A percentile compares a stretch with the other conserved stretches of the same genome.
These are phyloP conservation scores for Phaeosphaeria sp. DNA, from an alignment of 2,329 filamentous ascomycete species.

Conservation along the genomic window DNA sequence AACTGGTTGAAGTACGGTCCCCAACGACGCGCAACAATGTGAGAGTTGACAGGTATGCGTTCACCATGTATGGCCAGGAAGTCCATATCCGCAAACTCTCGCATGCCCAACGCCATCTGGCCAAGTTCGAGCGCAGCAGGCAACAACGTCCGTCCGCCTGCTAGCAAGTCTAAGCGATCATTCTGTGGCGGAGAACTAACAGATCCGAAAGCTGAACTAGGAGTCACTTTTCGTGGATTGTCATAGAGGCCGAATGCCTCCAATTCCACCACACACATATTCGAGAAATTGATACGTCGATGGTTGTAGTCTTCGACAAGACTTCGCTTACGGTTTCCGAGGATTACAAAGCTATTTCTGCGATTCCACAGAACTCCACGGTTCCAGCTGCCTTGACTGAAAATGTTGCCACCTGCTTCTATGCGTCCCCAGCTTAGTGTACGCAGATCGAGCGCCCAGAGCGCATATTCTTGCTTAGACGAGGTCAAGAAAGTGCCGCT, in stretches of 20 bases:
- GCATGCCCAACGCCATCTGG: slow-evolving; percentile 76
- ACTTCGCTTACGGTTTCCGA: slow-evolving; percentile 91
- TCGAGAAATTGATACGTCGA: slow-evolving; percentile 94
- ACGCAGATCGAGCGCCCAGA: slow-evolving; percentile 91
- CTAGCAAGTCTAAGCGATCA: slow-evolving; percentile 63
- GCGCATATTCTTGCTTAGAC: slow-evolving; percentile 95
- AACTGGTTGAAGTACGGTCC: slow-evolving; percentile 95
- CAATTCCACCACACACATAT: slow-evolving; percentile 95
- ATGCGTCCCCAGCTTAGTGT: slow-evolving; percentile 94
- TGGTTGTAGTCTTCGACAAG: slow-evolving; percentile 98
- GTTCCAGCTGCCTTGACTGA: slow-evolving; percentile 98
- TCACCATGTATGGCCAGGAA: slow-evolving; percentile 91
- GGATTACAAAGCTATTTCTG: slow-evolving; percentile 92
- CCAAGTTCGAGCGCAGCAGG: slow-evolving; percentile 85
- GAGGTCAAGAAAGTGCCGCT: slow-evolving; percentile 97
- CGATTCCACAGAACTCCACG: slow-evolving; percentile 91
- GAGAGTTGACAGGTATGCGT: slow-evolving; percentile 90
- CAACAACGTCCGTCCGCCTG: slow-evolving; percentile 78
- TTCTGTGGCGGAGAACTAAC: slow-evolving; percentile 73
- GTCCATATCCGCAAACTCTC: slow-evolving; percentile 96
- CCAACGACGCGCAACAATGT: slow-evolving; percentile 87
- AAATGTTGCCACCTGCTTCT: slow-evolving; percentile 89
- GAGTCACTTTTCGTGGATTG: slow-evolving; percentile 80
- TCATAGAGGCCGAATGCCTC: slow-evolving; percentile 98
- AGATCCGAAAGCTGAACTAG: slow-evolving; percentile 84